Evolutionary conservation across 768 basidiomycete genomes (phyloP).

Genomic region (Amanita exitialis): DNA sequence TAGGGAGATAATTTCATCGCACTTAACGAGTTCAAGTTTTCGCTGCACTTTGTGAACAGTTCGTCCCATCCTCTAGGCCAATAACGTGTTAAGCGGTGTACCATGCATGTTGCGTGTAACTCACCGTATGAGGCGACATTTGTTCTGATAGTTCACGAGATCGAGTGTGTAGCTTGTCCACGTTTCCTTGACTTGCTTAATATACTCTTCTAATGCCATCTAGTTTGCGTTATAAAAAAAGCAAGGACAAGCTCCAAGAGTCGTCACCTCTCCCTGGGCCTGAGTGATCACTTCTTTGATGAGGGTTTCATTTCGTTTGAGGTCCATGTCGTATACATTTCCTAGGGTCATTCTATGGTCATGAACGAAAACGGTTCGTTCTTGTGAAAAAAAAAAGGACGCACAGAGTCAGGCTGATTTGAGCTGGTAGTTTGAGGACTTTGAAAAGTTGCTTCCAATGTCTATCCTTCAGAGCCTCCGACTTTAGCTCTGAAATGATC

Average conservation of each 20-base stretch:
- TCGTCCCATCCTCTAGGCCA: constrained; percentile 85
- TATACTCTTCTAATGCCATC: constrained; percentile 94
- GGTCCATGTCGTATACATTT: constrained; percentile 92
- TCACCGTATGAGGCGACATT: constrained; percentile 88
- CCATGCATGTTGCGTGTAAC: background rate
- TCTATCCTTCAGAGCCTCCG: constrained; percentile 92
- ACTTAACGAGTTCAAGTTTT: constrained; percentile 90
- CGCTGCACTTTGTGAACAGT: constrained; percentile 91
- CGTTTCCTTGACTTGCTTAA: constrained; percentile 92
- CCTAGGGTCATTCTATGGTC: constrained; percentile 80
- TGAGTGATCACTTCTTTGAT: constrained; percentile 96
- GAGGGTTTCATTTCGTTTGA: constrained; percentile 82
- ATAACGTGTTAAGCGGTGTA: constrained; percentile 1
- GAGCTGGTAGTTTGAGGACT: constrained; percentile 60
- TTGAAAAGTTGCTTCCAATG: constrained; percentile 99
- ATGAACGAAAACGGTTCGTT: constrained; percentile 4
- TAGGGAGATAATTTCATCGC: constrained; percentile 99
- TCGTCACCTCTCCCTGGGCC: constrained; percentile 85
- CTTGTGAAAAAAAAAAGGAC: constrained; percentile 11
- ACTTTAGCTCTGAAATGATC: constrained; percentile 89
- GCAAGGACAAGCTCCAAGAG: constrained; percentile 13
- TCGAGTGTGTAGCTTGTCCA: constrained; percentile 97
- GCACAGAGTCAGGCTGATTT: constrained; percentile 69
- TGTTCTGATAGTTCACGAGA: constrained; percentile 97
- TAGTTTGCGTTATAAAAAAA: constrained; percentile 22